Evolutionary conservation across 1,284 basidiomycete genomes (phyloP).

Genomic region (Serendipita sp.): DNA sequence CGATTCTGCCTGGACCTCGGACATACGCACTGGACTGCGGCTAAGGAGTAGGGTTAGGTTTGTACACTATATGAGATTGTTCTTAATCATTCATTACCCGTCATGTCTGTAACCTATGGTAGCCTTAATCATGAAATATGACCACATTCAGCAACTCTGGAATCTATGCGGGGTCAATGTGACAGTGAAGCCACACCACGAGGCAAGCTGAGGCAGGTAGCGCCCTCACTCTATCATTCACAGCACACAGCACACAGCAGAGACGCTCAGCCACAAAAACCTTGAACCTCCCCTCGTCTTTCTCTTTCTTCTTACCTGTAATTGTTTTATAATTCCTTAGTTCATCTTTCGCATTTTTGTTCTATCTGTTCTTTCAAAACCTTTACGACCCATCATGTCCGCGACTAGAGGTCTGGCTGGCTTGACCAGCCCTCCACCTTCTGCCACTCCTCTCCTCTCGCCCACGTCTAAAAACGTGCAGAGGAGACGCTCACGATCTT

Average conservation of each 20-base stretch:
- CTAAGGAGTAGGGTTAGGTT: too few species aligned
- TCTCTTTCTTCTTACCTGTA: not conserved
- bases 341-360: not conserved
- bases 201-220: not conserved
- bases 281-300: not conserved
- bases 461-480: not conserved
- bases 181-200: not conserved
- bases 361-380: not conserved
- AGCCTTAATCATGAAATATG: too few species aligned
- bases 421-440: not conserved
- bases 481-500: not conserved
- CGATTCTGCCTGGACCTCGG: not conserved
- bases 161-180: not conserved
- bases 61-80: not conserved
- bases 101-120: too few species aligned
- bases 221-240: not conserved
- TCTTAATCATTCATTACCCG: too few species aligned
- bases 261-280: not conserved
- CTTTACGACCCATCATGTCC: not conserved
- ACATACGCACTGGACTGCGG: too few species aligned
- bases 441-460: not conserved
- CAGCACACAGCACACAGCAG: too few species aligned
- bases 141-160: too few species aligned
- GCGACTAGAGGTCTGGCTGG: not conserved
- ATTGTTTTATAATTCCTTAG: not conserved